Conservation (phyloP, 2,329 filamentous ascomycete species). For the Colletotrichum spaethianum region DNA sequence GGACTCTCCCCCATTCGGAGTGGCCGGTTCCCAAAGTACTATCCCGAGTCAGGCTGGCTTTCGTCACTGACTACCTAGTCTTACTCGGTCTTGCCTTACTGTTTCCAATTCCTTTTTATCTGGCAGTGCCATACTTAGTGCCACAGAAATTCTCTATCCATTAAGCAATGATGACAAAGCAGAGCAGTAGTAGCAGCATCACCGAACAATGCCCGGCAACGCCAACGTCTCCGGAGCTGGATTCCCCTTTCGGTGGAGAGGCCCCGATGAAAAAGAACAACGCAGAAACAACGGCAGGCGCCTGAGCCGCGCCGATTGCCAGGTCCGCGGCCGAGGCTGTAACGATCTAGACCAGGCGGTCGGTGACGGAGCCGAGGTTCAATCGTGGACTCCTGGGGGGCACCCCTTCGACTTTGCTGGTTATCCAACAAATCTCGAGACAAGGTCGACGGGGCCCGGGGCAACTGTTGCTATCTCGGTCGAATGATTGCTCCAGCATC, state of each 20-base stretch:
- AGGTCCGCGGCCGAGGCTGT: slow-evolving; percentile 33
- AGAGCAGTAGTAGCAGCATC: slow-evolving; percentile 1
- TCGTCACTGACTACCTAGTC: slow-evolving; percentile 21
- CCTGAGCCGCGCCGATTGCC: slow-evolving; percentile 23
- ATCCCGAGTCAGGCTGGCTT: slow-evolving; percentile 30
- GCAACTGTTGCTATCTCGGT: slow-evolving; percentile 27
- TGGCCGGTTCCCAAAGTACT: slow-evolving; percentile 1
- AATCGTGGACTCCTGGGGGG: neutral
- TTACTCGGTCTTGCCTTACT: neutral
- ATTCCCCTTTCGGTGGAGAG: slow-evolving; percentile 18
- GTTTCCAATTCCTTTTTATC: neutral
- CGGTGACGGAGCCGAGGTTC: slow-evolving; percentile 29
- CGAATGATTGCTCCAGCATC: slow-evolving; percentile 31
- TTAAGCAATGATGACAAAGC: slow-evolving; percentile 37
- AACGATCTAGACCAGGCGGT: slow-evolving; percentile 19
- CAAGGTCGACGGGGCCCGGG: slow-evolving; percentile 19
- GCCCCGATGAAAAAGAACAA: neutral
- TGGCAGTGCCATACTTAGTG: neutral
- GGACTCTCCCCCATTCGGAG: neutral
- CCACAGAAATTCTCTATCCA: slow-evolving; percentile 28
- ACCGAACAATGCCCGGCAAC: neutral
- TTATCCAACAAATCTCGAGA: neutral
- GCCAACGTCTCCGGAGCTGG: slow-evolving; percentile 10
- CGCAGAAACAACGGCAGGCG: slow-evolving; percentile 11
- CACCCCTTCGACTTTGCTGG: neutral